phyloP scores from a whole-genome alignment of 345 rosid species.

The Passiflora organensis region DNA sequence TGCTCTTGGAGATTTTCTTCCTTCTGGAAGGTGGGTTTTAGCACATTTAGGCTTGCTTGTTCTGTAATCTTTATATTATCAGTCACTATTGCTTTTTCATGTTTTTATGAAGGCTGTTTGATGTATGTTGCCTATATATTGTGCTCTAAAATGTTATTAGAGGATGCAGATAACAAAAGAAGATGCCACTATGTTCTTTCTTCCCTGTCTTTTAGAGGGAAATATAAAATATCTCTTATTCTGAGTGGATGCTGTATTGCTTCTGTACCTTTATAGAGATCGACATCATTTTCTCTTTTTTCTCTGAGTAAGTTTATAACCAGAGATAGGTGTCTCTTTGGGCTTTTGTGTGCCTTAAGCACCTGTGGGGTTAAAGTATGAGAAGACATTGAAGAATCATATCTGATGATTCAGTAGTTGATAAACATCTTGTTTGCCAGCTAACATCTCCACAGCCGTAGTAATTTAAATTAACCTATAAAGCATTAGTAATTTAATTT shows the following conservation, averaged over 20 bases:
- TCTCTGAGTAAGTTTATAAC: neutral
- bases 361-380: too few relatives aligned
- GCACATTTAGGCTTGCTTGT: slow-evolving; percentile 14
- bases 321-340: neutral
- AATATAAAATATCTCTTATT: too few relatives aligned
- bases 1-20: slow-evolving; percentile 94
- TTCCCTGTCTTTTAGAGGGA: too few relatives aligned
- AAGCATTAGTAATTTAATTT: too few relatives aligned
- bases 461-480: too few relatives aligned
- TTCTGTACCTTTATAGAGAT: too few relatives aligned
- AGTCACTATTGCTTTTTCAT: neutral
- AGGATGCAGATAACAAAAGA: too few relatives aligned
- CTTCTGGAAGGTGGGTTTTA: slow-evolving; percentile 61
- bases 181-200: too few relatives aligned
- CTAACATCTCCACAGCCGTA: too few relatives aligned
- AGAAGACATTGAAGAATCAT: neutral
- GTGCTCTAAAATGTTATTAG: neutral
- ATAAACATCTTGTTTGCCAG: neutral
- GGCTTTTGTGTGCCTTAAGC: neutral
- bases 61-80: neutral
- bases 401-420: neutral
- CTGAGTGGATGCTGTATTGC: too few relatives aligned
- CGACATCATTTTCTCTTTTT: too few relatives aligned
- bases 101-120: neutral
- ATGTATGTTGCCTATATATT: neutral